These are phyloP conservation scores for Musa schizocarpa DNA, from an alignment of 176 grass and related monocot species.

Conservation along the genomic window DNA sequence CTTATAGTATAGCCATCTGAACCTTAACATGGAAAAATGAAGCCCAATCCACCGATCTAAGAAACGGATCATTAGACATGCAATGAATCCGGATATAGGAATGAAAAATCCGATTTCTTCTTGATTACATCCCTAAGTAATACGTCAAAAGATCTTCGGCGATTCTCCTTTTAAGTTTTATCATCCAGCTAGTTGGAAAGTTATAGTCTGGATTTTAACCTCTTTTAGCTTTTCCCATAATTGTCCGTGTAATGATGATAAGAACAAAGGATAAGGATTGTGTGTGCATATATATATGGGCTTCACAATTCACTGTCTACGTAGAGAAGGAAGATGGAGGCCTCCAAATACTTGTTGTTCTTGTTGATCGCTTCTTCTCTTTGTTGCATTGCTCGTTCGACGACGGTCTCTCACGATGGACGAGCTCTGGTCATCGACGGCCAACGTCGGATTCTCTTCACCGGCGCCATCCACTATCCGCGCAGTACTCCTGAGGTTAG, in stretches of 20 bases:
- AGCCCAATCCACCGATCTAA: too few species aligned
- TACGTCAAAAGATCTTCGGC: too few species aligned
- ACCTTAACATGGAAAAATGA: too few species aligned
- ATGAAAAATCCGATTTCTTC: too few species aligned
- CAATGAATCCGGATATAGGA: too few species aligned
- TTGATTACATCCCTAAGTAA: too few species aligned
- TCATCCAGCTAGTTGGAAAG: too few species aligned
- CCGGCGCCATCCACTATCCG: slow-evolving; percentile 36
- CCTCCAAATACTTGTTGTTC: not conserved
- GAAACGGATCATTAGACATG: too few species aligned
- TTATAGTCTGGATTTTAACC: too few species aligned
- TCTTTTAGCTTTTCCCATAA: too few species aligned
- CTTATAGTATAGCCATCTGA: too few species aligned
- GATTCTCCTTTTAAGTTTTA: too few species aligned
- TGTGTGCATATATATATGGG: not conserved
- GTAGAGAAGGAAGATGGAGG: not conserved
- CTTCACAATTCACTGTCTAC: not conserved
- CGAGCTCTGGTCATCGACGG: slow-evolving; percentile 31
- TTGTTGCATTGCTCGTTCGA: slow-evolving; percentile 10
- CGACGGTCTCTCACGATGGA: slow-evolving; percentile 24
- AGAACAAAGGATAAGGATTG: not conserved
- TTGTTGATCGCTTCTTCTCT: not conserved
- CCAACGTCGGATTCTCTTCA: slow-evolving; percentile 25
- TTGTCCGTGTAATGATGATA: not conserved
- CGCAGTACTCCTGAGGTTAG: slow-evolving; percentile 38